Conservation (phyloP, 75 land plant species). For the Cupressus sempervirens region DNA sequence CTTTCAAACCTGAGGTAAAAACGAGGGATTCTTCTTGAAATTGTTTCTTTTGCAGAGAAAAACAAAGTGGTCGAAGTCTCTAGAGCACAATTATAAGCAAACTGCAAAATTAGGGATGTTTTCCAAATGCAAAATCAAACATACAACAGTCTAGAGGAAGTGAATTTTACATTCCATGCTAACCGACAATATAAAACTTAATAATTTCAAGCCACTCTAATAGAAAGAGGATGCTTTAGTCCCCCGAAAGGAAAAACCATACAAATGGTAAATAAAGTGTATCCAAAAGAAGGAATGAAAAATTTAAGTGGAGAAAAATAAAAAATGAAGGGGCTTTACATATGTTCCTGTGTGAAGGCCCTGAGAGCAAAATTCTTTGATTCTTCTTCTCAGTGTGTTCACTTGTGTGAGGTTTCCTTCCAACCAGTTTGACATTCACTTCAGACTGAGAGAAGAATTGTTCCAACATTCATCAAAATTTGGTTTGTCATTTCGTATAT, state of each 20-base stretch:
- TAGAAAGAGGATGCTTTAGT: neutral
- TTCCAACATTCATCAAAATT: too few species aligned
- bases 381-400: neutral
- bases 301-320: neutral
- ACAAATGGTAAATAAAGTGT: neutral
- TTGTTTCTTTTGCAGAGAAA: constrained; percentile 69
- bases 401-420: neutral
- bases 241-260: neutral
- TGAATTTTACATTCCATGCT: neutral
- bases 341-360: constrained; percentile 36
- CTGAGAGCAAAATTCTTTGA: constrained; percentile 15
- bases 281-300: neutral
- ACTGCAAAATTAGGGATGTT: constrained; percentile 82
- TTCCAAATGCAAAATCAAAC: constrained; percentile 57
- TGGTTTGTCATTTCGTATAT: too few species aligned
- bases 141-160: neutral
- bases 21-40: constrained; percentile 64
- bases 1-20: constrained; percentile 53
- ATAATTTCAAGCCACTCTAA: neutral
- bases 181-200: neutral
- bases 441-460: neutral
- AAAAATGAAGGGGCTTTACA: neutral
- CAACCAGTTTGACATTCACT: neutral
- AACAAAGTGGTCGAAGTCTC: constrained; percentile 22
- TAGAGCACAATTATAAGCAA: constrained; percentile 51